Percentiles rank a stretch among this genome's conserved stretches.
Evolutionary conservation across 768 basidiomycete species (phyloP).

Genomic region (Leccinum imitatum): DNA sequence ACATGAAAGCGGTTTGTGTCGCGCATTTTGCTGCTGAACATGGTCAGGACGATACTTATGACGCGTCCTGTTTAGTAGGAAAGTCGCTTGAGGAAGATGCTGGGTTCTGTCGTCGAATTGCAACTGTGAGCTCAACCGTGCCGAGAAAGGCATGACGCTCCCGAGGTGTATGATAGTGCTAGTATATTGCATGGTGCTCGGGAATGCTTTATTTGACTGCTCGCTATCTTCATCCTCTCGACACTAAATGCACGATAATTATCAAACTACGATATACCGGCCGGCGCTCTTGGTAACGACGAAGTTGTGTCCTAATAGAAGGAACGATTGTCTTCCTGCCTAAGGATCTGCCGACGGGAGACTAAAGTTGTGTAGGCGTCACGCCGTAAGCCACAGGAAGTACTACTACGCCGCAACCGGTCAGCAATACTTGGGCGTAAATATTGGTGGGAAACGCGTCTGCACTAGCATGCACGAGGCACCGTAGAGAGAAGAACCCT

Average conservation of each 20-base stretch:
- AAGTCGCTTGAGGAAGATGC: constrained; percentile 8
- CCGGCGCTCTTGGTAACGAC: not conserved
- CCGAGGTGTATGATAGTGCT: not conserved
- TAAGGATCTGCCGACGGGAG: no score
- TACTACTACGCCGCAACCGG: not conserved
- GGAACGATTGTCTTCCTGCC: no score
- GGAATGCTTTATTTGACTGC: not conserved
- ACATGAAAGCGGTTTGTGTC: constrained; percentile 27
- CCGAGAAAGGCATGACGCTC: not conserved
- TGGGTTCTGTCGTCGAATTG: constrained; percentile 19
- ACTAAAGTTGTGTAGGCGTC: not conserved
- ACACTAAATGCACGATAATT: not conserved
- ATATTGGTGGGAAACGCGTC: not conserved
- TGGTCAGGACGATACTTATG: constrained; percentile 1
- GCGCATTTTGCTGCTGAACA: not conserved
- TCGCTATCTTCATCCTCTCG: not conserved
- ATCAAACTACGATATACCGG: not conserved
- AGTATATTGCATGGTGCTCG: not conserved
- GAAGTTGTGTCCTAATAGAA: not conserved
- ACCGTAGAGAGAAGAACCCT: not conserved
- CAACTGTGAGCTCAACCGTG: constrained; percentile 3
- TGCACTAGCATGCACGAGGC: not conserved
- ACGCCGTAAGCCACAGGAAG: not conserved
- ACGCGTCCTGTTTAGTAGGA: constrained; percentile 11
- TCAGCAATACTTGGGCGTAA: no score